Evolutionary conservation across 2,329 filamentous ascomycete species (phyloP).

Genomic region (Aspergillus terreus): DNA sequence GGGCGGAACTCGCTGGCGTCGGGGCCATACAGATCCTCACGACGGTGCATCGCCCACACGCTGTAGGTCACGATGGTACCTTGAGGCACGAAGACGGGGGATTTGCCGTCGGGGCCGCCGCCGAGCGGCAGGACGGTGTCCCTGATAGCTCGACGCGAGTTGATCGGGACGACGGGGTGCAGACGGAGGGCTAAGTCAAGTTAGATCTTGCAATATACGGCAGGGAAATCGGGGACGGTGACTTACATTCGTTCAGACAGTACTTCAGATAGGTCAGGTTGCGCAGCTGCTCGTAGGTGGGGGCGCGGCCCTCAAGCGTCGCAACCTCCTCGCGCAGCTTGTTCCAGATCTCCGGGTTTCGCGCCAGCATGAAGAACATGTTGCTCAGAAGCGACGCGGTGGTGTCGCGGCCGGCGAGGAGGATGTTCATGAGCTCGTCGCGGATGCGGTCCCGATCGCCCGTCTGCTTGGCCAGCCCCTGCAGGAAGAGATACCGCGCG

Average conservation of each 20-base stretch:
- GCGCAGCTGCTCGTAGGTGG: conserved; percentile 21
- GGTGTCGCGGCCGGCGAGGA: conserved; percentile 52
- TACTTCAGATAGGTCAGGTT: conserved; percentile 21
- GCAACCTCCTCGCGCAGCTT: conserved; percentile 33
- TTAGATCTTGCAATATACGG: too few relatives aligned
- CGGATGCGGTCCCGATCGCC: conserved; percentile 41
- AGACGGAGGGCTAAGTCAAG: conserved; percentile 32
- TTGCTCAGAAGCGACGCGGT: conserved; percentile 43
- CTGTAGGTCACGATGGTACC: conserved; percentile 63
- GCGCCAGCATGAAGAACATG: conserved; percentile 46
- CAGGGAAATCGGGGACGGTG: not conserved
- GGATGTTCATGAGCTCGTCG: conserved; percentile 46
- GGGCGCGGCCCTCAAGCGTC: conserved; percentile 13
- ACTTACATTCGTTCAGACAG: conserved; percentile 24
- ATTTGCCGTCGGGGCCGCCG: conserved; percentile 56
- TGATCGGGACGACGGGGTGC: conserved; percentile 42
- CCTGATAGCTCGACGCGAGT: conserved; percentile 31
- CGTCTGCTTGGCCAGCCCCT: conserved; percentile 43
- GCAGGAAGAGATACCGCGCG: conserved; percentile 43
- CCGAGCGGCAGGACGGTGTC: conserved; percentile 44
- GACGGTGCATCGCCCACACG: conserved; percentile 68
- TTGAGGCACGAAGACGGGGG: conserved; percentile 63
- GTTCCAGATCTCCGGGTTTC: conserved; percentile 32
- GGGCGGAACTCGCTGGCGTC: conserved; percentile 47
- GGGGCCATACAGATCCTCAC: conserved; percentile 44